Evolutionary conservation across 1,284 basidiomycete genomes (phyloP).

Genomic region (Heterobasidion annosum): DNA sequence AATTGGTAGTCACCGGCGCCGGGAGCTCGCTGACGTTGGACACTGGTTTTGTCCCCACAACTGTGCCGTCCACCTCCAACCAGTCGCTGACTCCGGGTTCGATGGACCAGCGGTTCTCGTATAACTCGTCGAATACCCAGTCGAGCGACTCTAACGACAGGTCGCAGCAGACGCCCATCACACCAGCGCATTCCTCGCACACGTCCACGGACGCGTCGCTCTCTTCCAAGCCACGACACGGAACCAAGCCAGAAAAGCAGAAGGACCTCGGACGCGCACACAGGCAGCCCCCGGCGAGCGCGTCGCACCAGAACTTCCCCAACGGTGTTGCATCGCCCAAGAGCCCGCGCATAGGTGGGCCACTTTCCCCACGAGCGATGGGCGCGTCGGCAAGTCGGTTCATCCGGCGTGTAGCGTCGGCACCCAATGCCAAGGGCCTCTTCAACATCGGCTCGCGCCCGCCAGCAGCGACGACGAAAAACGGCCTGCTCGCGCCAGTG

Average conservation of each 20-base stretch:
- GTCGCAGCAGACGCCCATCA: conserved; percentile 22
- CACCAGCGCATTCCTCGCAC: conserved; percentile 18
- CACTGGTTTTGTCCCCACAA: conserved; percentile 25
- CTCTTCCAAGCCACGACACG: conserved; percentile 26
- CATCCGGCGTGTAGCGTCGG: conserved; percentile 90
- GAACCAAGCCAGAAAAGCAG: conserved; percentile 54
- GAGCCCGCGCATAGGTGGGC: conserved; percentile 26
- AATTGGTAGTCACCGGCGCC: conserved; percentile 20
- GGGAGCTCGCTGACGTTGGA: conserved; percentile 25
- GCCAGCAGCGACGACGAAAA: conserved; percentile 45
- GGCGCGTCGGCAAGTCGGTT: conserved; percentile 73
- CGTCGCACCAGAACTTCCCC: conserved; percentile 10
- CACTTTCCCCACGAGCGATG: conserved; percentile 55
- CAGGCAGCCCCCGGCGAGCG: conserved; percentile 24
- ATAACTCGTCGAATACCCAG: conserved; percentile 61
- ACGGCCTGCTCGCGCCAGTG: conserved; percentile 69
- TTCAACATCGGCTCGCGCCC: conserved; percentile 55
- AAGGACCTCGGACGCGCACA: conserved; percentile 20
- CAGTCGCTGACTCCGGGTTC: conserved; percentile 40
- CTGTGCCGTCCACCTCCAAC: conserved; percentile 32
- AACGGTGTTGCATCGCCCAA: conserved; percentile 9
- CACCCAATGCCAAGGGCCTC: conserved; percentile 91
- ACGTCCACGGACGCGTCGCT: conserved; percentile 12
- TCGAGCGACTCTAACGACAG: conserved; percentile 53
- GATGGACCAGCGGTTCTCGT: conserved; percentile 50